Evolutionary conservation across 169 alveolate species (phyloP).

Genomic region (Cryptosporidium baileyi): DNA sequence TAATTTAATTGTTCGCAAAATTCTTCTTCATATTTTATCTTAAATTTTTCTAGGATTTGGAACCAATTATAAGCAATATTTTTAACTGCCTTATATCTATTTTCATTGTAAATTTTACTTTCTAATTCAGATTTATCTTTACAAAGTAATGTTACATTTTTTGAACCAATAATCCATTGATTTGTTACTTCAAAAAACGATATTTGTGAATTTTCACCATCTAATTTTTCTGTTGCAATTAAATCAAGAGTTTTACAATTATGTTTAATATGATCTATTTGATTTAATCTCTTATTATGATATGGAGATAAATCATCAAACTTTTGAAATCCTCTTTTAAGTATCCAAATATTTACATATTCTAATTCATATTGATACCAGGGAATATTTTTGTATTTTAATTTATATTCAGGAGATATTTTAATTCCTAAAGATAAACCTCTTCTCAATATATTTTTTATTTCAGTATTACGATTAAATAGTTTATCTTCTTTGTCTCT

Average conservation of each 20-base stretch:
- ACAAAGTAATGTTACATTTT: conserved; percentile 62
- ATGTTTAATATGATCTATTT: neutral
- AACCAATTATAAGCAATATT: conserved; percentile 25
- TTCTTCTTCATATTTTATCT: neutral
- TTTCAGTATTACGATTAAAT: neutral
- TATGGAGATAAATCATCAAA: neutral
- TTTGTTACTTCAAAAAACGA: conserved; percentile 38
- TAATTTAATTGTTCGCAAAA: too few species aligned
- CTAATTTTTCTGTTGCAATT: conserved; percentile 41
- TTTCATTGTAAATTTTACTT: neutral
- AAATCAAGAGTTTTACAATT: neutral
- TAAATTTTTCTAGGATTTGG: neutral
- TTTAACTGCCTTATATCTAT: conserved; percentile 21
- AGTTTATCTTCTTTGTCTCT: conserved; percentile 29
- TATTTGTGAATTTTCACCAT: conserved; percentile 60
- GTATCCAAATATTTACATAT: conserved; percentile 2
- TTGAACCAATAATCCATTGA: conserved; percentile 65
- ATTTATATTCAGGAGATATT: neutral
- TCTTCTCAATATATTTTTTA: conserved; percentile 29
- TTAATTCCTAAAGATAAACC: conserved; percentile 53
- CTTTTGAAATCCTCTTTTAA: conserved; percentile 47
- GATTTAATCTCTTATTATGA: neutral
- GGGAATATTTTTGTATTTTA: neutral
- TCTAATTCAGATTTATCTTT: neutral
- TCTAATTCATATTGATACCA: conserved; percentile 30